Conservation (phyloP, 2,329 filamentous ascomycete genomes). For the Podosphaera aphanis region DNA sequence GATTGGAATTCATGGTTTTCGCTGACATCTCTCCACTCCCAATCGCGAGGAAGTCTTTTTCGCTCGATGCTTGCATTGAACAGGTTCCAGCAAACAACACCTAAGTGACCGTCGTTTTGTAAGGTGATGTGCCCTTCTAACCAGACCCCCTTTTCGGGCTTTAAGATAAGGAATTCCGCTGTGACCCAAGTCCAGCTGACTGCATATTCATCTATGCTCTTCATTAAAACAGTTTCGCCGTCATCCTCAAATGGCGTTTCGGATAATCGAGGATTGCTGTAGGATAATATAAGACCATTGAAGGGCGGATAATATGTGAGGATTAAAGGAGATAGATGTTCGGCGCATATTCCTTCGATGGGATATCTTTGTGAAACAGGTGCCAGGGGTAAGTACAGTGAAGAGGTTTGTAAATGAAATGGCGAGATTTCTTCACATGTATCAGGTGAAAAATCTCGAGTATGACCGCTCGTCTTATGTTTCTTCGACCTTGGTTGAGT, state of each 20-base stretch:
- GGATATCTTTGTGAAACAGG: slow-evolving; percentile 47
- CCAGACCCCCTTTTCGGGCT: slow-evolving; percentile 46
- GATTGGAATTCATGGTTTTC: slow-evolving; percentile 15
- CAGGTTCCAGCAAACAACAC: slow-evolving; percentile 69
- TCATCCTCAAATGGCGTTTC: slow-evolving; percentile 29
- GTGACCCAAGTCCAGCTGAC: slow-evolving; percentile 76
- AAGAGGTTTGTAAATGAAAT: slow-evolving; percentile 57
- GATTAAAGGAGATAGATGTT: slow-evolving; percentile 51
- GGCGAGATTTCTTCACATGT: slow-evolving; percentile 26
- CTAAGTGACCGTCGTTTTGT: slow-evolving; percentile 72
- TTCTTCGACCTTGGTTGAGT: slow-evolving; percentile 24
- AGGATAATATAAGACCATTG: slow-evolving; percentile 51
- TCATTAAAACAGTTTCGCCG: slow-evolving; percentile 24
- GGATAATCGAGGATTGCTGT: slow-evolving; percentile 43
- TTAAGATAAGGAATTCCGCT: slow-evolving; percentile 64
- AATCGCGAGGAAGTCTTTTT: slow-evolving; percentile 48
- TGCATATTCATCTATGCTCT: slow-evolving; percentile 56
- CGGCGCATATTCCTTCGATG: slow-evolving; percentile 45
- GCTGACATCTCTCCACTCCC: slow-evolving; percentile 48
- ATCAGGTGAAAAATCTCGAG: slow-evolving; percentile 6
- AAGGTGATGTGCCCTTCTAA: slow-evolving; percentile 67
- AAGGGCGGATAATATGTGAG: slow-evolving; percentile 55
- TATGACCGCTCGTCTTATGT: slow-evolving; percentile 19
- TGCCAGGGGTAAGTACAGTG: slow-evolving; percentile 55
- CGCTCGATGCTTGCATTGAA: slow-evolving; percentile 79